A percentile compares a stretch with the other conserved stretches of the same genome.
These are phyloP conservation scores for Cordyceps tenuipes DNA, from an alignment of 2,329 filamentous ascomycete genomes.

Conservation along the genomic window DNA sequence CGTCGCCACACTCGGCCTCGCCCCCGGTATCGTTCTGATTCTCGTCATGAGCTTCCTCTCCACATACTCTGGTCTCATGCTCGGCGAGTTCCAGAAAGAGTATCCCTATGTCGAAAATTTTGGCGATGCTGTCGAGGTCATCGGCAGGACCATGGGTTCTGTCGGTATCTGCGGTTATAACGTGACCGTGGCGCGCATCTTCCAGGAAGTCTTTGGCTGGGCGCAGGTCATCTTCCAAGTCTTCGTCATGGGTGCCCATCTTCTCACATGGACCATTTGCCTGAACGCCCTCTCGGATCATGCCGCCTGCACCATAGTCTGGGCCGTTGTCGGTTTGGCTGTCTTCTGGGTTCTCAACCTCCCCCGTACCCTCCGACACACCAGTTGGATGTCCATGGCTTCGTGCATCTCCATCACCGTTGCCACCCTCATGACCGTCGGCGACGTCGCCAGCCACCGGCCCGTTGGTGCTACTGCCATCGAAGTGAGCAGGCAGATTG, in stretches of 20 bases:
- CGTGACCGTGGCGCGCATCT: conserved; percentile 41
- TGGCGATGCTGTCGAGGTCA: conserved; percentile 54
- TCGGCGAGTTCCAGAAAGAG: conserved; percentile 61
- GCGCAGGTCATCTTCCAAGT: conserved; percentile 54
- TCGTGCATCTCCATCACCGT: conserved; percentile 55
- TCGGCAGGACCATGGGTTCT: conserved; percentile 36
- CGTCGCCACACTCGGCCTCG: conserved; percentile 61
- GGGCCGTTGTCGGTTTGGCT: conserved; percentile 49
- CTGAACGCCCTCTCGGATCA: conserved; percentile 55
- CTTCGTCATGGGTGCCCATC: conserved; percentile 61
- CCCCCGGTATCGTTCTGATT: conserved; percentile 65
- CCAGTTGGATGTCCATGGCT: conserved; percentile 53
- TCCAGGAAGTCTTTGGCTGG: conserved; percentile 52
- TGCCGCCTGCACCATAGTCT: conserved; percentile 55
- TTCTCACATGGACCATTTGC: conserved; percentile 60
- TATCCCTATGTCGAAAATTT: conserved; percentile 62
- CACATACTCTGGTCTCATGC: conserved; percentile 47
- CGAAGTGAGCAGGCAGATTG: conserved; percentile 28
- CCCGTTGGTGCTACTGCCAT: conserved; percentile 28
- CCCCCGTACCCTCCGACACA: conserved; percentile 53
- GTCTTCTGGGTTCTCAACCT: conserved; percentile 52
- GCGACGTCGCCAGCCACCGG: conserved; percentile 45
- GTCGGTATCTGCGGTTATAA: conserved; percentile 41
- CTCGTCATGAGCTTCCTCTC: conserved; percentile 59
- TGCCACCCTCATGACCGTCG: conserved; percentile 56